These are phyloP conservation scores for Trametes meyenii DNA, from an alignment of 768 basidiomycete species.

Conservation along the genomic window DNA sequence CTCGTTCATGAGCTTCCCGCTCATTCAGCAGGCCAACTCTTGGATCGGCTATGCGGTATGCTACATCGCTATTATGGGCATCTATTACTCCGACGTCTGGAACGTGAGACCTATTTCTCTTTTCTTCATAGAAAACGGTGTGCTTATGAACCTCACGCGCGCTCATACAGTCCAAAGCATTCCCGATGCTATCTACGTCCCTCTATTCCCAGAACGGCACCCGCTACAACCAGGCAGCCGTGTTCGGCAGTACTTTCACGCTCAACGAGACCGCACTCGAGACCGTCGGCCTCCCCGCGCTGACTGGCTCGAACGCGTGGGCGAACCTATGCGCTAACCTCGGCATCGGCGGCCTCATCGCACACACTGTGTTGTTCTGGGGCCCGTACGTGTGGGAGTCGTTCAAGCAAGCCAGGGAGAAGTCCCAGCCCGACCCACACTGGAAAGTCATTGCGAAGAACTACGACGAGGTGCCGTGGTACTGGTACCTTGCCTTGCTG, in stretches of 20 bases:
- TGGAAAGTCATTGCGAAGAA: slow-evolving; percentile 58
- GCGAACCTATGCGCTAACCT: slow-evolving; percentile 50
- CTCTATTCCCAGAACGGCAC: slow-evolving; percentile 59
- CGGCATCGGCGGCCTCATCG: slow-evolving; percentile 60
- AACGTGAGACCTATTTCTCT: slow-evolving; percentile 41
- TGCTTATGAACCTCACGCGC: background rate
- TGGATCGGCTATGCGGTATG: slow-evolving; percentile 58
- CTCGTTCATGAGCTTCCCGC: slow-evolving; percentile 49
- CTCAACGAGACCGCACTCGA: slow-evolving; percentile 58
- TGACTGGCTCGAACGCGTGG: slow-evolving; percentile 58
- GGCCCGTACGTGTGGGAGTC: slow-evolving; percentile 51
- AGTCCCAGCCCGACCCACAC: slow-evolving; percentile 58
- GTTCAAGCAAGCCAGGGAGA: slow-evolving; percentile 49
- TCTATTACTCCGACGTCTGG: slow-evolving; percentile 69
- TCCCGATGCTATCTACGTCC: slow-evolving; percentile 64
- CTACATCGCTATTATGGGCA: slow-evolving; percentile 53
- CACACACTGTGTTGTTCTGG: slow-evolving; percentile 62
- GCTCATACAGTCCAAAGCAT: slow-evolving; percentile 46
- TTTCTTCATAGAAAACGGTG: slow-evolving; percentile 12
- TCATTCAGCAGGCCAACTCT: slow-evolving; percentile 62
- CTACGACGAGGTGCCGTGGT: slow-evolving; percentile 63
- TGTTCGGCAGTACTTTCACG: slow-evolving; percentile 53
- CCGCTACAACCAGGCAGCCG: slow-evolving; percentile 53
- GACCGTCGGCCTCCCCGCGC: slow-evolving; percentile 44
- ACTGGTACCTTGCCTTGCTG: slow-evolving; percentile 59